These are phyloP conservation scores for Penicillium simplicissimum DNA, from an alignment of 495 filamentous ascomycete genomes.

Conservation along the genomic window DNA sequence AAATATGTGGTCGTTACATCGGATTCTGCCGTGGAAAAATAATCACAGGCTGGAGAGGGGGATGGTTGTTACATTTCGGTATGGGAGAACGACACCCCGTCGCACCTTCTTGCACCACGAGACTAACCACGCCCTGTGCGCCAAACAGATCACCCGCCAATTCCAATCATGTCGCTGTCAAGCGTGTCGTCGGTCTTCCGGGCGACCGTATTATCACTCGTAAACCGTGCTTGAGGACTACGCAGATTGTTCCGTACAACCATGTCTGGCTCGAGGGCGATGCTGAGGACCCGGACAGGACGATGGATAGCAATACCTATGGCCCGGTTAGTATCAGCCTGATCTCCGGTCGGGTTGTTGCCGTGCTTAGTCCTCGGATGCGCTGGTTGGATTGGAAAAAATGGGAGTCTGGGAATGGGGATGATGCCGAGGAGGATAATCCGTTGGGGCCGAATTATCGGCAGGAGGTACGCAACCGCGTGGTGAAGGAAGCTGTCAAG, in stretches of 20 bases:
- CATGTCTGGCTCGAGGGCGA: slow-evolving; percentile 85
- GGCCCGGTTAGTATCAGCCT: slow-evolving; percentile 64
- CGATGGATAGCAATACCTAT: slow-evolving; percentile 73
- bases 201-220: slow-evolving; percentile 67
- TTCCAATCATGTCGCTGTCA: slow-evolving; percentile 60
- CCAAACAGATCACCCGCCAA: slow-evolving; percentile 60
- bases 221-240: slow-evolving; percentile 57
- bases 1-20: slow-evolving; percentile 45
- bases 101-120: not conserved
- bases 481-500: slow-evolving; percentile 42
- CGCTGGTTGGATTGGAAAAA: slow-evolving; percentile 42
- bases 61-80: slow-evolving; percentile 58
- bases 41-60: slow-evolving; percentile 48
- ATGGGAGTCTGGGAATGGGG: slow-evolving; percentile 39
- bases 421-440: slow-evolving; percentile 21
- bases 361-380: slow-evolving; percentile 63
- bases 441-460: slow-evolving; percentile 40
- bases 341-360: slow-evolving; percentile 62
- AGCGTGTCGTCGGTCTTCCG: slow-evolving; percentile 68
- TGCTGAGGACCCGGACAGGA: slow-evolving; percentile 51
- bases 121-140: not conserved
- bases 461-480: slow-evolving; percentile 41
- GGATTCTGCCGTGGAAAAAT: slow-evolving; percentile 42
- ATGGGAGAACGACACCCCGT: slow-evolving; percentile 8
- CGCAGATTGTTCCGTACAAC: slow-evolving; percentile 62